Evolutionary conservation across 2,329 filamentous ascomycete genomes (phyloP), one percentile per base, ranked within the genome.

Genomic region (Penicillium thymicola): DNA sequence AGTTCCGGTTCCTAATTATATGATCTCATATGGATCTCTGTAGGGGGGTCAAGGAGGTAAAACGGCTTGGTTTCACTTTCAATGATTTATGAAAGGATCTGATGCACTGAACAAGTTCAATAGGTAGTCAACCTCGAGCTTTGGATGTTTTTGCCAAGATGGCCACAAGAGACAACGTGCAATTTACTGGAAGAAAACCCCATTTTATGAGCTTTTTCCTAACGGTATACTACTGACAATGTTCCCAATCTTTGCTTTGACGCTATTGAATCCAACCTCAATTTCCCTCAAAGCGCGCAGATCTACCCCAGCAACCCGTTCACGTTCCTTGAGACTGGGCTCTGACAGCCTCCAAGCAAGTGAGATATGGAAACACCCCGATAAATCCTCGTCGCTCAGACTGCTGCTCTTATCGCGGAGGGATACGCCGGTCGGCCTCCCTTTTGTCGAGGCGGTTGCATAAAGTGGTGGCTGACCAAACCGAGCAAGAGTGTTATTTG

Each of bases 201-300:
- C 0, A 34, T 5, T 3, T 34, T 18, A 51, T 25, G 14, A 32
- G 2, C 6, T 14, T 21, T 34, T 55, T 11, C 57, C 59, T 42
- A 76, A 59, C 8, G 62, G 55, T 45, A 75, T 64, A 55, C 65
- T 76, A 47, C 72, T 65, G 18, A 92, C 82, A 16, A 80, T 74
- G 66, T 92, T 92, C 6, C 89, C 89, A 67, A 92, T 85, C 76
- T 92, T 92, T 34, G 80, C 82, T 74, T 92, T 92, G 60, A 93
- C 74, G 9, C 81, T 82, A 8, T 80, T 74, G 46, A 90, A 84
- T 1, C 61, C 71, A 40, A 92, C 75, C 3, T 68, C 66, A 63
- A 86, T 79, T 0, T 66, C 67, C 10, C 60, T 66, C 11, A 83
- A 52, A 8, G 56, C 65, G 3, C 60, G 67, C 13, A 69, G 52